A percentile compares a stretch with the other conserved stretches of the same genome.
These are phyloP conservation scores for Solanum pennellii DNA, from an alignment of 257 asterid species.

Conservation along the genomic window DNA sequence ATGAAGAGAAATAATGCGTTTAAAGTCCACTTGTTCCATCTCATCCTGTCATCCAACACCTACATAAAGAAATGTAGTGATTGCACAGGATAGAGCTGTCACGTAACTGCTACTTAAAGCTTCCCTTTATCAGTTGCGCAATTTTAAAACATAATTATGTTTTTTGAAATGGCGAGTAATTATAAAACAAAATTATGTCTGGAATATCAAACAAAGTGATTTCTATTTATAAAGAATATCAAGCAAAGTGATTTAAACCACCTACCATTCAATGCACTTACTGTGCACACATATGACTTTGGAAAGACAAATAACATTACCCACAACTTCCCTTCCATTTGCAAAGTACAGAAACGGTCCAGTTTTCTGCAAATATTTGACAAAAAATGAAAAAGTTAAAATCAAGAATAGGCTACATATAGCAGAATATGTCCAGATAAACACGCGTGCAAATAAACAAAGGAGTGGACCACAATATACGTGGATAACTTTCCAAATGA, in stretches of 20 bases:
- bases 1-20: background rate
- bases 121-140: background rate
- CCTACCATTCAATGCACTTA: conserved; percentile 87
- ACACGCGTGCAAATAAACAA: background rate
- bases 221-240: background rate
- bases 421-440: background rate
- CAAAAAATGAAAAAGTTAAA: conserved; percentile 1
- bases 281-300: conserved; percentile 52
- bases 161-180: background rate
- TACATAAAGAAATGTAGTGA: background rate
- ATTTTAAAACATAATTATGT: background rate
- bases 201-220: background rate
- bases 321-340: conserved; percentile 55
- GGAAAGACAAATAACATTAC: conserved; percentile 23
- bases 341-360: conserved; percentile 62
- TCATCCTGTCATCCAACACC: background rate
- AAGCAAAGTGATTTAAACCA: background rate
- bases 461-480: background rate
- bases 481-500: background rate
- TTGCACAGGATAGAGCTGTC: background rate
- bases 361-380: conserved; percentile 40
- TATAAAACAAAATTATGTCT: background rate
- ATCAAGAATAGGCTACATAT: background rate
- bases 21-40: background rate
- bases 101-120: background rate